phyloP scores from a whole-genome alignment of 83 land plant species.

The Thuja plicata region DNA sequence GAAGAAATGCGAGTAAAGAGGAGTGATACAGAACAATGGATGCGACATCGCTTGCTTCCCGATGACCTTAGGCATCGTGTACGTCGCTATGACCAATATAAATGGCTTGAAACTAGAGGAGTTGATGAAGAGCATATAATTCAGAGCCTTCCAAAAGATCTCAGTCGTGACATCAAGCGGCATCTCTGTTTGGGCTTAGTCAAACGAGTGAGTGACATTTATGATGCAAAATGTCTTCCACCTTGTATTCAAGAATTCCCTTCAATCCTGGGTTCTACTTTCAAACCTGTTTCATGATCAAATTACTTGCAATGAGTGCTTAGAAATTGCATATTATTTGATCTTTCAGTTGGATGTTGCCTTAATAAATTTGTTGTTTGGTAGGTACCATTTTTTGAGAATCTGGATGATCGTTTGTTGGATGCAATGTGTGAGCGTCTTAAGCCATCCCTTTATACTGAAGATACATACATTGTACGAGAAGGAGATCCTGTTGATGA shows the following conservation, averaged over 20 bases:
- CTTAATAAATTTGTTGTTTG: conserved; percentile 6
- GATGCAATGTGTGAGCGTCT: conserved; percentile 87
- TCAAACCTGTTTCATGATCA: neutral
- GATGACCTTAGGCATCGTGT: conserved; percentile 55
- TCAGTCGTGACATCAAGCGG: conserved; percentile 77
- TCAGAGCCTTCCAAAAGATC: conserved; percentile 33
- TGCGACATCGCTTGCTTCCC: conserved; percentile 68
- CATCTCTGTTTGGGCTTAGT: conserved; percentile 80
- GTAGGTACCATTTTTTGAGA: conserved; percentile 80
- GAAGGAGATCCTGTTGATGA: conserved; percentile 44
- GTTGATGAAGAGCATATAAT: conserved; percentile 85
- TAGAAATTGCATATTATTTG: neutral
- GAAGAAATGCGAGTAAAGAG: conserved; percentile 75
- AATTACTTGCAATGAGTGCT: neutral
- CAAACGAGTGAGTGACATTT: conserved; percentile 40
- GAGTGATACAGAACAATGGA: conserved; percentile 81
- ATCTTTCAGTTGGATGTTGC: neutral
- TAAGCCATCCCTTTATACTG: conserved; percentile 72
- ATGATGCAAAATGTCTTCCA: neutral
- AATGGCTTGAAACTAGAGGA: conserved; percentile 92
- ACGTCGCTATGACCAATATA: conserved; percentile 72
- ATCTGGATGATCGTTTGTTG: conserved; percentile 75
- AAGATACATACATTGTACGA: conserved; percentile 64
- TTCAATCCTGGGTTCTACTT: neutral
- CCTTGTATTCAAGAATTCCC: neutral